Evolutionary conservation across 352 stramenopile genomes (phyloP), one percentile per base, ranked within the genome.

Genomic region (Elongisporangium undulatum): DNA sequence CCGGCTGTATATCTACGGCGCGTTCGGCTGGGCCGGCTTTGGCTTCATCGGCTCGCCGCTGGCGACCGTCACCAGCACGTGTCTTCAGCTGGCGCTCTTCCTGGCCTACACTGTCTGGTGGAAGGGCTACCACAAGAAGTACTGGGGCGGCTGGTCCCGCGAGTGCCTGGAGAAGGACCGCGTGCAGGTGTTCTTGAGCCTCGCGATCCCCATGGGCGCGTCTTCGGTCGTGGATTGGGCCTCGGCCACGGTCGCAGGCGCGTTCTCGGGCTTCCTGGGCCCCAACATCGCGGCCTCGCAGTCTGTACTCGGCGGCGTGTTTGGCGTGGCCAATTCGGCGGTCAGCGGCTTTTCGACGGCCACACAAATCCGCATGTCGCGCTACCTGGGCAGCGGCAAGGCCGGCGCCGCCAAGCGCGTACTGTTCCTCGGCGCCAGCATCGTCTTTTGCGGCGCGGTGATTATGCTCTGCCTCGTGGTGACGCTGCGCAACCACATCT

Each of bases 291-390:
- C 71, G 1, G 74, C 74, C 16, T 74, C 74, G 24, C 67, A 82
- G 59, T 71, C 74, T 1, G 71, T 82, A 16, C 57, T 82, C 16
- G 63, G 65, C 13, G 73, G 71, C 16, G 68, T 82, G 29, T 82
- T 82, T 64, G 71, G 73, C 38, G 67, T 82, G 49, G 64, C 66
- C 51, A 78, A 79, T 58, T 79, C 71, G 53, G 71, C 68, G 8
- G 74, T 82, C 19, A 77, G 63, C 39, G 73, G 73, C 29, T 82
- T 82, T 53, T 77, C 66, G 19, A 78, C 64, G 3, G 68, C 70
- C 48, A 79, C 73, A n/a, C 73, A 82, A 49, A 82, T 82, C 45
- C 68, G 64, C 58, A 82, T 82, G 73, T 77, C 73, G n/a, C 73
- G 73, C 1, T 79, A 82, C 61, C 51, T 82, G 7, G 73, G 73